These are phyloP conservation scores for Arxiozyma slooffiae DNA, from an alignment of 1,139 yeast species.

Conservation along the genomic window DNA sequence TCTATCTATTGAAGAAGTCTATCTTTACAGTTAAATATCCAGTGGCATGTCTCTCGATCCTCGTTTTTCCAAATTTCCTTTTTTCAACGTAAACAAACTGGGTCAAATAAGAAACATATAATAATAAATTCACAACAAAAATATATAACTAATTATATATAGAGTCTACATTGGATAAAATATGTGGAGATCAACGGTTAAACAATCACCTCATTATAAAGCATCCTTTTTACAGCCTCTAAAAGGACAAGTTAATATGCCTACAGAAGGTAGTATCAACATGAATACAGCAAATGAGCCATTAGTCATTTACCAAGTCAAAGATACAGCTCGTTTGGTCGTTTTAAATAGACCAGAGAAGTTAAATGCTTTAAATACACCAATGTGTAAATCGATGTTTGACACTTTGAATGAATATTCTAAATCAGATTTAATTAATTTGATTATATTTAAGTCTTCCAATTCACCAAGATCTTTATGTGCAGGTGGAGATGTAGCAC, in stretches of 20 bases:
- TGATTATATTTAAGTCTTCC: slow-evolving; percentile 61
- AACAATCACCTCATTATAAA: background rate
- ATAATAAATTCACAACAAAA: background rate
- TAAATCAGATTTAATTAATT: slow-evolving; percentile 53
- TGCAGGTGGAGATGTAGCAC: slow-evolving; percentile 94
- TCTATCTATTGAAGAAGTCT: too few relatives aligned
- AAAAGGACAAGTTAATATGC: background rate
- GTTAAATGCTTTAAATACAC: slow-evolving; percentile 72
- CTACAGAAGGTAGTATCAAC: background rate
- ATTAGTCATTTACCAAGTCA: slow-evolving; percentile 15
- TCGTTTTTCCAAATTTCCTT: background rate
- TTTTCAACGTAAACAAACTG: background rate
- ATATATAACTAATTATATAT: too few relatives aligned
- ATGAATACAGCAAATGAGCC: slow-evolving; percentile 5
- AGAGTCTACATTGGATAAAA: background rate
- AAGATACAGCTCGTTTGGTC: slow-evolving; percentile 55
- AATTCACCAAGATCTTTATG: slow-evolving; percentile 41
- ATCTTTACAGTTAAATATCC: too few relatives aligned
- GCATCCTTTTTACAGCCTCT: background rate
- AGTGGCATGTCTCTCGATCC: background rate
- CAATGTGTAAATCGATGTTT: slow-evolving; percentile 66
- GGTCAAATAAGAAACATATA: background rate
- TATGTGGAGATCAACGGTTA: slow-evolving; percentile 1
- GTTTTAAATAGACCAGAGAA: slow-evolving; percentile 73
- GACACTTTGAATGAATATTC: slow-evolving; percentile 73